Percentiles rank a stretch among this genome's conserved stretches.
Conservation (phyloP, 1,284 basidiomycete genomes). For the Spongispora temasekensis region DNA sequence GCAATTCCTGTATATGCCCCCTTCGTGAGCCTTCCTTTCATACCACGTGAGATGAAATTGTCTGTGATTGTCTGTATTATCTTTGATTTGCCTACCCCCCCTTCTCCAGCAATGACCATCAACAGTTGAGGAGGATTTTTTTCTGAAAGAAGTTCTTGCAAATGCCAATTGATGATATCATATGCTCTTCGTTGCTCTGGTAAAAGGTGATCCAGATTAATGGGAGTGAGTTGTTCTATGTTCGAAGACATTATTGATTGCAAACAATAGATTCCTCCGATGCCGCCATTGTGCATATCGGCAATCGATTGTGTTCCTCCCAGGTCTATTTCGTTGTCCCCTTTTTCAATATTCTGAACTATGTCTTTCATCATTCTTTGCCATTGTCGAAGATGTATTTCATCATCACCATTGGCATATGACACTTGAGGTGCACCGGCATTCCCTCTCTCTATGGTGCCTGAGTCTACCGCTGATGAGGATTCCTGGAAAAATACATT, state of each 20-base stretch:
- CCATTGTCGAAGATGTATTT: not conserved
- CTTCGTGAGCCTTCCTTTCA: not conserved
- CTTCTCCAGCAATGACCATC: not conserved
- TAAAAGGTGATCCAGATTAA: not conserved
- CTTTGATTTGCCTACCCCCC: not conserved
- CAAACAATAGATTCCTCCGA: not conserved
- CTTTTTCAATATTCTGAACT: not conserved
- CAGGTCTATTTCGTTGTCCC: not conserved
- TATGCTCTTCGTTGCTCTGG: not conserved
- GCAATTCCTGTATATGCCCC: not conserved
- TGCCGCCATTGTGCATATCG: not conserved
- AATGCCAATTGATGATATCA: not conserved
- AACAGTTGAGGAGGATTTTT: not conserved
- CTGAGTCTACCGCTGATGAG: no score
- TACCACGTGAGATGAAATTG: not conserved
- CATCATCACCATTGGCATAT: not conserved
- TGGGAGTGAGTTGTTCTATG: not conserved
- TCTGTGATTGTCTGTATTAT: not conserved
- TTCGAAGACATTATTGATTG: not conserved
- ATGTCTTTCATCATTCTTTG: not conserved
- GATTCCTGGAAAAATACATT: no score
- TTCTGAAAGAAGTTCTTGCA: not conserved
- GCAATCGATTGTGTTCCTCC: not conserved
- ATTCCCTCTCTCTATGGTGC: no score
- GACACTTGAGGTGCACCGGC: not conserved